These are phyloP conservation scores for Blumeria hordei DNA, from an alignment of 2,329 filamentous ascomycete species.

Conservation along the genomic window DNA sequence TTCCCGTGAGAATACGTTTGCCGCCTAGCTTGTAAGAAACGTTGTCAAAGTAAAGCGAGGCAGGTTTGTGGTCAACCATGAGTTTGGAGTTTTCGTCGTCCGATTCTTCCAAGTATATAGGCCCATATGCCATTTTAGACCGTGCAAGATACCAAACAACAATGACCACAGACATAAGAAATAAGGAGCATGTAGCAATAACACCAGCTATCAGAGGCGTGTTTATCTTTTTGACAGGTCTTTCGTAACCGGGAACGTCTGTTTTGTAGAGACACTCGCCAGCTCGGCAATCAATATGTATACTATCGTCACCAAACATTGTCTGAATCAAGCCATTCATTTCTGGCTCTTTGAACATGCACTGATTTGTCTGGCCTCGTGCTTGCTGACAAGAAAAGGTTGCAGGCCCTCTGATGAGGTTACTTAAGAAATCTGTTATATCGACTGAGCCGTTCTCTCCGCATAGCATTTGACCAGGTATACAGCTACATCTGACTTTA, in stretches of 20 bases:
- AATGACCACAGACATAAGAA: constrained; percentile 69
- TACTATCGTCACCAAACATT: constrained; percentile 81
- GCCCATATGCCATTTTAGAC: constrained; percentile 42
- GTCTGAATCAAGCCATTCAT: constrained; percentile 78
- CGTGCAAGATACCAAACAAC: constrained; percentile 72
- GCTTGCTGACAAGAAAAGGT: constrained; percentile 51
- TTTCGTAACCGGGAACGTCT: constrained; percentile 72
- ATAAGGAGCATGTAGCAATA: constrained; percentile 66
- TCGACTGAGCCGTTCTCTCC: constrained; percentile 81
- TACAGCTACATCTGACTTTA: constrained; percentile 65
- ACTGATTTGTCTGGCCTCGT: constrained; percentile 37
- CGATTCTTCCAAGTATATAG: constrained; percentile 67
- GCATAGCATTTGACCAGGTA: constrained; percentile 80
- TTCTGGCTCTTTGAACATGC: constrained; percentile 69
- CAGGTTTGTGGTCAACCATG: constrained; percentile 77
- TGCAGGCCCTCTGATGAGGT: constrained; percentile 70
- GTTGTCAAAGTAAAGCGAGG: constrained; percentile 67
- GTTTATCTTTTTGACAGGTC: constrained; percentile 84
- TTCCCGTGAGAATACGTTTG: constrained; percentile 56
- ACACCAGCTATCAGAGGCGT: constrained; percentile 86
- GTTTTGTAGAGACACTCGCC: constrained; percentile 89
- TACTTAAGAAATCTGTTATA: constrained; percentile 63
- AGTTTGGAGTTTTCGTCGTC: constrained; percentile 72
- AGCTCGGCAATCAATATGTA: constrained; percentile 55
- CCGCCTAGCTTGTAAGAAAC: constrained; percentile 72